Base-by-base conservation (phyloP, 495 filamentous ascomycete species). In the Glonium stellatum region DNA sequence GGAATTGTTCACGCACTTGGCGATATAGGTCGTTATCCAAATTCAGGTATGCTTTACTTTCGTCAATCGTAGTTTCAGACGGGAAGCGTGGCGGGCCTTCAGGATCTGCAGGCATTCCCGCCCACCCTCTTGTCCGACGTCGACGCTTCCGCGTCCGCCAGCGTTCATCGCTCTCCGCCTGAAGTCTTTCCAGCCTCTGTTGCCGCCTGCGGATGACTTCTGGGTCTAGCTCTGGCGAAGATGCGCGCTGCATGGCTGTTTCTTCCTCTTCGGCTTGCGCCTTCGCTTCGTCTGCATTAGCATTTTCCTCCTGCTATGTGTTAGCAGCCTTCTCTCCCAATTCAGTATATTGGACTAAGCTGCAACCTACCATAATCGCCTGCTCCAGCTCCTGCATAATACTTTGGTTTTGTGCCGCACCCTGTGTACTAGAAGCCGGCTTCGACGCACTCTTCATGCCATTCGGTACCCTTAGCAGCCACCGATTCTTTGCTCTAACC, bases 41-140 rank as follows among this genome's bases (percentile, higher is more conserved):
- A 50, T 74, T 79, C 37, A 93, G 75, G 64, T 83, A 84, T 18
- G 78, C 76, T 67, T 90, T 90, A 72, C 84, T 82, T 67, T 93
- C 88, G 64, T 88, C 84, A 57, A 93, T 80, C 0, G 89, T 90
- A 10, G 85, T 90, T 67, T 92, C 89, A 5, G 87, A 90, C 0
- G 87, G 87, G 68, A 87, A 92, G 48, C 89, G 82, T 41, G 88
- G 88, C 15, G 87, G 87, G 42, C 70, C 57, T 18, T 80, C 82
- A 4, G 85, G 84, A 72, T 92, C 88, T 46, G 88, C 79, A 13
- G 87, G 86, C 31, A 92, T 67, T 6, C 86, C 86, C 39, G 83
- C 86, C 80, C 82, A 89, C 10, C 80, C 82, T 58, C 82, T 79
- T 53, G 84, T 91, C 27, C 86, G 82, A 19, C 87, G 82, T 13